Conservation (phyloP, 495 filamentous ascomycete species). For the Usnea hakonensis region DNA sequence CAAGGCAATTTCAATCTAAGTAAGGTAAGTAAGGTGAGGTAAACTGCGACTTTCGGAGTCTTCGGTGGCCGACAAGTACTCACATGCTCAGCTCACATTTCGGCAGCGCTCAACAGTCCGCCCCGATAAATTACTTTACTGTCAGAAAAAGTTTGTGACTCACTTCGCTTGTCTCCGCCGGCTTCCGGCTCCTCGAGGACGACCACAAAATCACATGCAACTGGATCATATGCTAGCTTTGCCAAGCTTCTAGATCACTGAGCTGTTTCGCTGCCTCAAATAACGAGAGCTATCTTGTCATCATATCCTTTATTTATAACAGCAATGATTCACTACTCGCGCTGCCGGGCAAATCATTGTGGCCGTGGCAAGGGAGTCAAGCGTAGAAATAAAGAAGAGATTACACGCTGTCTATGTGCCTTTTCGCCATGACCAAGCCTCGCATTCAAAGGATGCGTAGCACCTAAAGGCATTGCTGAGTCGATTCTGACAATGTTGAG, state of each 20-base stretch:
- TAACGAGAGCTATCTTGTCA: not conserved
- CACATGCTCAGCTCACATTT: too few species aligned
- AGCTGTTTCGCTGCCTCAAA: not conserved
- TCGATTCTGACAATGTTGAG: slow-evolving; percentile 52
- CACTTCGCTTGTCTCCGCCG: not conserved
- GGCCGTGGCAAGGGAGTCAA: not conserved
- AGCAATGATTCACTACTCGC: not conserved
- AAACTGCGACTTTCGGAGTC: too few species aligned
- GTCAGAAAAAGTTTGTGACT: too few species aligned
- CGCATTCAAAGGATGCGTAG: slow-evolving; percentile 64
- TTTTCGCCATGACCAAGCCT: slow-evolving; percentile 38
- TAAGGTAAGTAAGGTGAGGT: too few species aligned
- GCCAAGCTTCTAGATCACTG: not conserved
- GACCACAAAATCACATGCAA: not conserved
- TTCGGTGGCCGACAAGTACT: too few species aligned
- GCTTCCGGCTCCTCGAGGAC: not conserved
- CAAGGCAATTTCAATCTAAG: too few species aligned
- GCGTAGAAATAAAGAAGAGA: not conserved
- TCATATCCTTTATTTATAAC: not conserved
- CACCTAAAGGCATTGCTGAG: slow-evolving; percentile 74
- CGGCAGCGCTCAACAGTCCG: too few species aligned
- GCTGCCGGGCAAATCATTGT: not conserved
- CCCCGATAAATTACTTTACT: not conserved
- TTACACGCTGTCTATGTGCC: not conserved
- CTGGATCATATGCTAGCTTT: not conserved